Base-by-base conservation (phyloP, 257 asterid species). In the Capsicum baccatum region DNA sequence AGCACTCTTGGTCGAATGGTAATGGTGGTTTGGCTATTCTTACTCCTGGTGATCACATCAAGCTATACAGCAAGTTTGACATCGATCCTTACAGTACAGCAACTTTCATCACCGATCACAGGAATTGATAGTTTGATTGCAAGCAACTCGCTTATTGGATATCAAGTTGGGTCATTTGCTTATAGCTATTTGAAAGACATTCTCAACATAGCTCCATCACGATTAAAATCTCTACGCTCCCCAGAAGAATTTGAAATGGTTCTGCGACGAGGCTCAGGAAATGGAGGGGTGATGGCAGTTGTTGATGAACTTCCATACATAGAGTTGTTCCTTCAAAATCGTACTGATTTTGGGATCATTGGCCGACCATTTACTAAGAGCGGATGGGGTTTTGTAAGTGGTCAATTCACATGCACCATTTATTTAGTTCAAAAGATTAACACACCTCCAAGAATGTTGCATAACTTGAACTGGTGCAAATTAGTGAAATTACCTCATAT, bases 21-120 rank as follows among this genome's bases (percentile, higher is more conserved):
- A 56, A 87, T 92, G 88, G 79, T 88, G 62, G 89, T 91, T 26
- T 92, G 95, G 94, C 89, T 92, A 5, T 92, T 92, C 85, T 89
- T 88, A 66, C 89, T 91, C 60, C 80, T 92, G 79, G 92, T 92
- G 58, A 85, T 92, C 48, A 87, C 90, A 59, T 92, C 94, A 56
- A 92, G 94, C 87, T 92, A 92, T 86, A 92, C 94, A 17, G 92
- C 95, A 5, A 92, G 92, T 85, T 87, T 92, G 88, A 92, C 95
- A n/a, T 90, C 93, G 26, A 89, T 92, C 87, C 90, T 92, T 15
- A 92, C 95, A 11, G 91, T 89, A 4, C 92, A 89, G 74, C 94
- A 87, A 85, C 89, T 88, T 19, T 73, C 90, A 64, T 88, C 94
- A 35, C 79, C 94, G 15, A 89, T 91, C 76, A 91, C 85, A 6